Evolutionary conservation across 352 stramenopile genomes (phyloP).

Genomic region (Pythium sp.): DNA sequence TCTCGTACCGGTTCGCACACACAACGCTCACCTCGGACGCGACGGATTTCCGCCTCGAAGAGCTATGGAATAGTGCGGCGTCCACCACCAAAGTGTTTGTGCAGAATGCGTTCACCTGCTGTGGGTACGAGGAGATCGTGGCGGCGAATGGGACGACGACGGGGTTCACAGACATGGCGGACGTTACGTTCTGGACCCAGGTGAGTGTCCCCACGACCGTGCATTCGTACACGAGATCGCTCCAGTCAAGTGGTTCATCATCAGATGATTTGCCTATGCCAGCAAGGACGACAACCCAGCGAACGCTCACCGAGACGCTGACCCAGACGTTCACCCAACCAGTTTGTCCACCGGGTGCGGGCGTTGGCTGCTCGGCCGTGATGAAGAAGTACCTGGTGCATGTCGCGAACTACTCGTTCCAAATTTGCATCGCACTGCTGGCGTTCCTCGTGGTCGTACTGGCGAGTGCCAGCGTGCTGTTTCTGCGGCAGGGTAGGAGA

Average conservation of each 20-base stretch:
- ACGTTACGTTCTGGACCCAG: slow-evolving; percentile 31
- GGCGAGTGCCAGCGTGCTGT: slow-evolving; percentile 21
- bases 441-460: slow-evolving; percentile 24
- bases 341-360: slow-evolving; percentile 20
- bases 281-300: not conserved
- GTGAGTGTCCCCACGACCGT: slow-evolving; percentile 21
- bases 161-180: slow-evolving; percentile 31
- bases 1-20: slow-evolving; percentile 33
- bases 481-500: slow-evolving; percentile 26
- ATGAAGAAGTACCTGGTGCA: slow-evolving; percentile 36
- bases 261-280: no score
- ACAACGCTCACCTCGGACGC: slow-evolving; percentile 6
- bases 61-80: slow-evolving; percentile 30
- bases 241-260: not conserved
- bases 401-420: slow-evolving; percentile 17
- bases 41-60: slow-evolving; percentile 9
- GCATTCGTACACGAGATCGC: slow-evolving; percentile 11
- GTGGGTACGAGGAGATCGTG: slow-evolving; percentile 35
- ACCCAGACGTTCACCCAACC: slow-evolving; percentile 5
- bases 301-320: slow-evolving; percentile 12
- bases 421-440: slow-evolving; percentile 13
- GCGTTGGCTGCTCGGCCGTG: slow-evolving; percentile 22
- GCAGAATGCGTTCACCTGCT: slow-evolving; percentile 49
- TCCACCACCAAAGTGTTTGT: slow-evolving; percentile 41
- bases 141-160: slow-evolving; percentile 28